Conservation (phyloP, 2,329 filamentous ascomycete species). For the Exophiala bonariae region DNA sequence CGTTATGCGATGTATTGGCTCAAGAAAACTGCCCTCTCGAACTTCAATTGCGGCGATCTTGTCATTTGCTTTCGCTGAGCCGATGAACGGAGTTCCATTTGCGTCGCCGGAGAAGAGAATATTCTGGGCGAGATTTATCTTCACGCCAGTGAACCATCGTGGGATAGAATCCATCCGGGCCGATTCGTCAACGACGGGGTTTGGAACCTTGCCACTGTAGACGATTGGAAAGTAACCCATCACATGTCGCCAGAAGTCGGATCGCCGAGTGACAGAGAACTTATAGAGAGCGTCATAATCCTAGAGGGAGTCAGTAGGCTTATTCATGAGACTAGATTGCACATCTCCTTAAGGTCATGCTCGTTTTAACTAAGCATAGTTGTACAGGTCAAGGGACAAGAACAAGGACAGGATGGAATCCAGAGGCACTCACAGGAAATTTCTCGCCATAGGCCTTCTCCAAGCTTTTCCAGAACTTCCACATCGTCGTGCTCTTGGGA, state of each 20-base stretch:
- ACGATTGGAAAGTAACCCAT: conserved; percentile 64
- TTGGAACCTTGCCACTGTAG: conserved; percentile 54
- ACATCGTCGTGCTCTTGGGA: conserved; percentile 64
- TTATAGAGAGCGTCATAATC: conserved; percentile 69
- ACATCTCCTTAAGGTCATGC: too few species aligned
- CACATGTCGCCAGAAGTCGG: conserved; percentile 65
- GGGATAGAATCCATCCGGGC: conserved; percentile 70
- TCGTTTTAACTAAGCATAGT: too few species aligned
- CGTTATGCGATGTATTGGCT: conserved; percentile 52
- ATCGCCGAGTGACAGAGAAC: conserved; percentile 64
- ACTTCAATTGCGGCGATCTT: conserved; percentile 71
- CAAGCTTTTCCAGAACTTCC: conserved; percentile 52
- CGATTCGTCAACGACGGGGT: conserved; percentile 65
- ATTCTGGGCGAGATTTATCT: conserved; percentile 79
- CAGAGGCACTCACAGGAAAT: conserved; percentile 10
- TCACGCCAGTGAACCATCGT: conserved; percentile 73
- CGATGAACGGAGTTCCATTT: conserved; percentile 43
- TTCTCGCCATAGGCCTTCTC: conserved; percentile 10
- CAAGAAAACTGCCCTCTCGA: conserved; percentile 37
- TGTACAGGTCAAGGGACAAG: conserved; percentile 2
- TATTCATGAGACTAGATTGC: too few species aligned
- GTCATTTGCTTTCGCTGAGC: conserved; percentile 65
- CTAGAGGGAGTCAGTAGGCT: too few species aligned
- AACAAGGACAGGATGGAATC: not conserved
- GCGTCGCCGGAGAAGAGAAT: conserved; percentile 57